Conservation (phyloP, 108 stramenopile genomes). For the Bacterosira constricta region DNA sequence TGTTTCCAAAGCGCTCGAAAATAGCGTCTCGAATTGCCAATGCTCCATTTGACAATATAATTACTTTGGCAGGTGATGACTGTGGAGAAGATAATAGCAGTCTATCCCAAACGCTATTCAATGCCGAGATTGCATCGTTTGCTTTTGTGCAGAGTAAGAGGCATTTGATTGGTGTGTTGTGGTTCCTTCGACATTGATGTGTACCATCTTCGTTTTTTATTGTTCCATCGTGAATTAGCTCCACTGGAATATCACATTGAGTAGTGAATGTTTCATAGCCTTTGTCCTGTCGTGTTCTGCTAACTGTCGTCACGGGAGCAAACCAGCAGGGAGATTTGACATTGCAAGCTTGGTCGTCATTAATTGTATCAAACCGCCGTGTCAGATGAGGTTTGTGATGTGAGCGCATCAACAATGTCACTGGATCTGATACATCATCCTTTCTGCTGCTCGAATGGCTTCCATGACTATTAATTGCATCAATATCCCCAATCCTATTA, state of each 20-base stretch:
- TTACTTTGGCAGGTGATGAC: constrained; percentile 18
- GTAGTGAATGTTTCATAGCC: neutral
- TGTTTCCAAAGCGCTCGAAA: neutral
- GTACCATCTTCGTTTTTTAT: no score
- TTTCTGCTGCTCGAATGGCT: no score
- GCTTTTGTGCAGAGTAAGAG: constrained; percentile 48
- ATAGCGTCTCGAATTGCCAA: constrained; percentile 45
- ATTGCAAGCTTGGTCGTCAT: neutral
- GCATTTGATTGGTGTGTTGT: constrained; percentile 11
- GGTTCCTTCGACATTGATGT: neutral
- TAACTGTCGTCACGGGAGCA: constrained; percentile 26
- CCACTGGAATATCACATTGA: constrained; percentile 19
- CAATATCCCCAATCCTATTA: neutral
- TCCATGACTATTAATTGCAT: no score
- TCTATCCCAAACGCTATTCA: constrained; percentile 28
- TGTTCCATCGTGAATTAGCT: constrained; percentile 20
- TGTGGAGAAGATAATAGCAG: neutral
- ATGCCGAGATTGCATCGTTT: constrained; percentile 37
- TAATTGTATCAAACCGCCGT: no score
- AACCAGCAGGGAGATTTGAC: neutral
- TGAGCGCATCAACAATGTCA: constrained; percentile 30
- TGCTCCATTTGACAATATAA: constrained; percentile 50
- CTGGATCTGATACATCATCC: no score
- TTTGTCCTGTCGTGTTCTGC: neutral
- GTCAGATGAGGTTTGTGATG: constrained; percentile 21